These are phyloP conservation scores for Yamadazyma phyllophila DNA, from an alignment of 805 yeast species.

Conservation along the genomic window DNA sequence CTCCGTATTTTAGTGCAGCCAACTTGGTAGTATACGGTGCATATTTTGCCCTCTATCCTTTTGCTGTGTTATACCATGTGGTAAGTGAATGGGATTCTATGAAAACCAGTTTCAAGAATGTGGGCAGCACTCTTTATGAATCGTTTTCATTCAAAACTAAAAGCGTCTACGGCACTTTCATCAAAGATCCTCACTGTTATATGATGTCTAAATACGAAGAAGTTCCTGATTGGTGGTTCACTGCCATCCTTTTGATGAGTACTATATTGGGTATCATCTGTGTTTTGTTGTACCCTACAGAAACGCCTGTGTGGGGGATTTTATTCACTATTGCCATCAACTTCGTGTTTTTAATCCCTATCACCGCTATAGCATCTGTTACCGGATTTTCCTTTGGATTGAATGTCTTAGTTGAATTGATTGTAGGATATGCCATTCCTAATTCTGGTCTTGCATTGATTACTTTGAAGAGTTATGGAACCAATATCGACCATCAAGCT, in stretches of 20 bases:
- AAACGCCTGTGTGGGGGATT: slow-evolving; percentile 63
- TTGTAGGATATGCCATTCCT: slow-evolving; percentile 64
- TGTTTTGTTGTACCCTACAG: slow-evolving; percentile 48
- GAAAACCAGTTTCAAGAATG: slow-evolving; percentile 35
- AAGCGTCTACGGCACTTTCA: slow-evolving; percentile 22
- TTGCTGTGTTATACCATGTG: slow-evolving; percentile 49
- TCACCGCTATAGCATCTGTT: slow-evolving; percentile 59
- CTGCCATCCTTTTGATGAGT: slow-evolving; percentile 43
- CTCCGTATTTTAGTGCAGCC: slow-evolving; percentile 66
- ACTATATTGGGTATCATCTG: slow-evolving; percentile 43
- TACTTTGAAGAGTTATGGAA: slow-evolving; percentile 43
- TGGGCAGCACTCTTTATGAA: slow-evolving; percentile 22
- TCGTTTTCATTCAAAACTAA: slow-evolving; percentile 20
- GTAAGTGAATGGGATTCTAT: slow-evolving; percentile 45
- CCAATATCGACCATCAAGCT: slow-evolving; percentile 64
- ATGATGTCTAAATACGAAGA: slow-evolving; percentile 62
- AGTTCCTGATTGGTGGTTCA: slow-evolving; percentile 76
- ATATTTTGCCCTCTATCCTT: slow-evolving; percentile 54
- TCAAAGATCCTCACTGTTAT: slow-evolving; percentile 52
- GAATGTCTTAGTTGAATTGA: slow-evolving; percentile 60
- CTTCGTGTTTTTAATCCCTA: slow-evolving; percentile 55
- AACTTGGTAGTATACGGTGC: slow-evolving; percentile 59
- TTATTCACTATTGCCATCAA: slow-evolving; percentile 57
- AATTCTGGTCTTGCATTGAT: slow-evolving; percentile 60
- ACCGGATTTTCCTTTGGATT: slow-evolving; percentile 60